phyloP scores from a whole-genome alignment of 768 basidiomycete species.

The Amanita exitialis region DNA sequence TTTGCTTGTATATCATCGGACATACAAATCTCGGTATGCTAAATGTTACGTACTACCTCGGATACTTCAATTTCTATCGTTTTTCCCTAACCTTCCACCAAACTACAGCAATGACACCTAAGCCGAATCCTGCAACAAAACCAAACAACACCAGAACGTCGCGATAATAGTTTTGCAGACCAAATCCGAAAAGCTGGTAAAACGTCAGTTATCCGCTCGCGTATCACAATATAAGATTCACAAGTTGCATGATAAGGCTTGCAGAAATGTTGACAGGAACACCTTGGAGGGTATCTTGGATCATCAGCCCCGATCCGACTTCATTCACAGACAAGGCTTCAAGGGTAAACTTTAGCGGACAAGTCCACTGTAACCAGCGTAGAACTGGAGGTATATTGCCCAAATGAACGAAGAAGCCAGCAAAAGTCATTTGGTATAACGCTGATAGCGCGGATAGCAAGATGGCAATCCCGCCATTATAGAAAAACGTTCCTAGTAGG shows the following conservation, averaged over 20 bases:
- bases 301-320: constrained; percentile 81
- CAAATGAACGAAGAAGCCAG: constrained; percentile 91
- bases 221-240: constrained; percentile 23
- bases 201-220: constrained; percentile 2
- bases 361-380: constrained; percentile 89
- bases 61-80: constrained; percentile 27
- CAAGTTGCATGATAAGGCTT: constrained; percentile 75
- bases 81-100: constrained; percentile 72
- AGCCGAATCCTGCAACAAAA: constrained; percentile 72
- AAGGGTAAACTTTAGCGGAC: constrained; percentile 73
- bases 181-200: constrained; percentile 77
- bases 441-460: constrained; percentile 71
- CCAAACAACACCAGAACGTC: constrained; percentile 84
- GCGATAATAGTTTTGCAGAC: constrained; percentile 72
- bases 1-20: no score
- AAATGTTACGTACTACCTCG: no score
- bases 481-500: constrained; percentile 74
- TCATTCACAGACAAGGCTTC: constrained; percentile 90
- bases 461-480: constrained; percentile 85
- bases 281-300: constrained; percentile 66
- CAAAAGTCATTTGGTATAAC: constrained; percentile 79
- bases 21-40: no score
- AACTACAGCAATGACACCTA: constrained; percentile 65
- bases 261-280: constrained; percentile 80
- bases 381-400: constrained; percentile 79